phyloP scores from a whole-genome alignment of 129 eudicot species.

The Solidago caesia region DNA sequence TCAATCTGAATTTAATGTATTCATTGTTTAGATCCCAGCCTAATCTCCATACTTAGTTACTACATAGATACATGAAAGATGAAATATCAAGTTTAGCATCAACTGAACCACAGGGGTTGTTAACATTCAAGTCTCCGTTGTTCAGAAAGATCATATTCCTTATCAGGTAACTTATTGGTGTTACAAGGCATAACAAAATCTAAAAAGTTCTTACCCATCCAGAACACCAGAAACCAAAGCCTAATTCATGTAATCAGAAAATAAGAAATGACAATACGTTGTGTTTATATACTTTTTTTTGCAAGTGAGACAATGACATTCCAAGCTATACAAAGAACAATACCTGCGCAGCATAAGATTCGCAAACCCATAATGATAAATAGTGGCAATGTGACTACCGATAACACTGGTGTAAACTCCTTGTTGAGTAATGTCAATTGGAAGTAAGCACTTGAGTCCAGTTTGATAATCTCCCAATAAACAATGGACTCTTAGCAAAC shows the following conservation, averaged over 20 bases:
- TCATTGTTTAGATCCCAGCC: background rate
- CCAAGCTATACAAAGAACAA: background rate
- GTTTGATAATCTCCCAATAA: slow-evolving; percentile 96
- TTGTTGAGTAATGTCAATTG: slow-evolving; percentile 91
- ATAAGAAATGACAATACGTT: background rate
- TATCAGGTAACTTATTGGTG: too few relatives aligned
- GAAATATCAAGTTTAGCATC: background rate
- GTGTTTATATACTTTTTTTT: too few relatives aligned
- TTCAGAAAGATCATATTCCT: too few relatives aligned
- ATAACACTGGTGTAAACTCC: slow-evolving; percentile 90
- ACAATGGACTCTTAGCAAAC: slow-evolving; percentile 90
- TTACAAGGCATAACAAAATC: too few relatives aligned
- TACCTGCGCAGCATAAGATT: slow-evolving; percentile 96
- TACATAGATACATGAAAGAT: background rate
- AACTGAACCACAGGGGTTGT: background rate
- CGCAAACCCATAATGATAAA: slow-evolving; percentile 97
- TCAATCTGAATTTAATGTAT: too few relatives aligned
- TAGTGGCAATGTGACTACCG: slow-evolving; percentile 86
- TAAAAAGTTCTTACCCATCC: too few relatives aligned
- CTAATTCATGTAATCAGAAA: background rate
- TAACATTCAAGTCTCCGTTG: background rate
- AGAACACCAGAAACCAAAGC: too few relatives aligned
- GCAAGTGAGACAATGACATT: too few relatives aligned
- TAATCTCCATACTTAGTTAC: background rate
- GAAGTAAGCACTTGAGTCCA: slow-evolving; percentile 82